Percentiles rank a stretch among this genome's conserved stretches.
These are phyloP conservation scores for Pueraria montana DNA, from an alignment of 306 rosid species.

Conservation along the genomic window DNA sequence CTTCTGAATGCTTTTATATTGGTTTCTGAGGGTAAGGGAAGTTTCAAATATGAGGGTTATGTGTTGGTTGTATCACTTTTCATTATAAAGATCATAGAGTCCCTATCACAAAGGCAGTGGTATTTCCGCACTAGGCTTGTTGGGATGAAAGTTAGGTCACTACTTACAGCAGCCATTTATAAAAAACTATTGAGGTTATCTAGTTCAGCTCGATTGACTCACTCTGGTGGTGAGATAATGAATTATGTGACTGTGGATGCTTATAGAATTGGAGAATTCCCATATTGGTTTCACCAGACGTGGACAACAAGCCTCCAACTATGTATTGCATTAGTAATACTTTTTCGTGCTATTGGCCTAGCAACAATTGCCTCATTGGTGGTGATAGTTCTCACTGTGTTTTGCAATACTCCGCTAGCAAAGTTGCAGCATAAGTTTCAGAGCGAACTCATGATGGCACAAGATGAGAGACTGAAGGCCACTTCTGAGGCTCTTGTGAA, in stretches of 20 bases:
- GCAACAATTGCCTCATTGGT: background rate
- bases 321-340: background rate
- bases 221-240: slow-evolving; percentile 1
- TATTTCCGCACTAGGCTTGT: background rate
- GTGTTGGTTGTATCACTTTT: background rate
- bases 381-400: background rate
- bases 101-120: background rate
- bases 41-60: background rate
- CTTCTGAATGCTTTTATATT: background rate
- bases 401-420: background rate
- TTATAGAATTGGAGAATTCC: background rate
- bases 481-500: background rate
- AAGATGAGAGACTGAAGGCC: background rate
- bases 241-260: background rate
- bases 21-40: background rate
- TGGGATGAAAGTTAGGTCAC: background rate
- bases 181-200: background rate
- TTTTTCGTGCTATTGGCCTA: background rate
- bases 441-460: background rate
- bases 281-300: background rate
- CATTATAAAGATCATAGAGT: background rate
- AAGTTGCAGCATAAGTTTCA: background rate
- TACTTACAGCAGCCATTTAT: background rate
- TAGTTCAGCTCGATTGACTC: background rate
- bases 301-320: background rate